These are phyloP conservation scores for Colletotrichum cuscutae DNA, from an alignment of 2,329 filamentous ascomycete genomes.

Conservation along the genomic window DNA sequence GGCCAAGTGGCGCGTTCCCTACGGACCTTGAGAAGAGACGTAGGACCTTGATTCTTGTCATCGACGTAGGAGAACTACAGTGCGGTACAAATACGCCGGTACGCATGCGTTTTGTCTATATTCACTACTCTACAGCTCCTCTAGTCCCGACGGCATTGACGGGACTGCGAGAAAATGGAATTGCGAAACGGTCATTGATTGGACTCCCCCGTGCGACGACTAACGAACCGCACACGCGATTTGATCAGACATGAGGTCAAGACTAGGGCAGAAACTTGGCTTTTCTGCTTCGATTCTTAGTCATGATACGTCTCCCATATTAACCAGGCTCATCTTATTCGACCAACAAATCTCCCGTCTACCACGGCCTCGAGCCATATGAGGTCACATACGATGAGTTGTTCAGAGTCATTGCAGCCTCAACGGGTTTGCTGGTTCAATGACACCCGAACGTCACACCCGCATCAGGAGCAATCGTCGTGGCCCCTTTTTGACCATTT, in stretches of 20 bases:
- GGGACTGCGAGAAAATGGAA: background rate
- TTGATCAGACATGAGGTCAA: constrained; percentile 15
- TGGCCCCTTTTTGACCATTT: background rate
- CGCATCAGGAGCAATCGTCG: background rate
- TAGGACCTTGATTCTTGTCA: background rate
- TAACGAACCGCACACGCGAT: background rate
- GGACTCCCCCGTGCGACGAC: background rate
- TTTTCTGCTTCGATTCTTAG: background rate
- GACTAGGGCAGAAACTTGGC: constrained; percentile 19
- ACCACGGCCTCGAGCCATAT: background rate
- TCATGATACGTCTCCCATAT: background rate
- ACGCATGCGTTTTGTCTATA: background rate
- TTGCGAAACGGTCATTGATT: constrained; percentile 4
- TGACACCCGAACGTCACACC: background rate
- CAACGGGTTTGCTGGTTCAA: background rate
- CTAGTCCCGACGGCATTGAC: background rate
- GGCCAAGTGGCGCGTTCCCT: background rate
- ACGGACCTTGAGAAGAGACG: background rate
- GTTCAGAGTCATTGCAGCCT: background rate
- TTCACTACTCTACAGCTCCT: background rate
- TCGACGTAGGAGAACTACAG: background rate
- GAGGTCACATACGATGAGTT: background rate
- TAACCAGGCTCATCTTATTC: background rate
- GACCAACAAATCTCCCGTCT: background rate
- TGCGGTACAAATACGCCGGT: background rate